Evolutionary conservation across 371 early-diverging fungal genomes (phyloP).

Genomic region (Cladochytrium tenue): DNA sequence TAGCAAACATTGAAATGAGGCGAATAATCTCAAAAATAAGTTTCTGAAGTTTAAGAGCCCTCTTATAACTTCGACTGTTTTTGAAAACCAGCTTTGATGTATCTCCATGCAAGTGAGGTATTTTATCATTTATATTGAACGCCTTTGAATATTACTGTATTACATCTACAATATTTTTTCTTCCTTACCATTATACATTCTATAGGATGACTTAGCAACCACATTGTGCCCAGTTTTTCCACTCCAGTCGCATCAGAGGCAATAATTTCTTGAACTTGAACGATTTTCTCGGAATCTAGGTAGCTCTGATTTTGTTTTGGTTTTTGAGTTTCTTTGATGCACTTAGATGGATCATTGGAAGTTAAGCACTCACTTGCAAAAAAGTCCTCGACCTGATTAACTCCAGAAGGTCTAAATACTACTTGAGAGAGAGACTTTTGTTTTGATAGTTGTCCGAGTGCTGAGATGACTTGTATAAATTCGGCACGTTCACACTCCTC

Average conservation of each 20-base stretch:
- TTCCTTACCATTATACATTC: slow-evolving; percentile 41
- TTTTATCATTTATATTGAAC: slow-evolving; percentile 11
- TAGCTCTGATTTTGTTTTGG: neutral
- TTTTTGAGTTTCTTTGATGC: neutral
- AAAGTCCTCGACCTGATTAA: slow-evolving; percentile 37
- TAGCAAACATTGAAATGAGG: slow-evolving; percentile 34
- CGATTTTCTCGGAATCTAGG: slow-evolving; percentile 20
- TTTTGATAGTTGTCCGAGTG: slow-evolving; percentile 24
- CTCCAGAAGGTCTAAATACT: slow-evolving; percentile 36
- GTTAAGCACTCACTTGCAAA: slow-evolving; percentile 22
- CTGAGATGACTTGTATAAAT: slow-evolving; percentile 39
- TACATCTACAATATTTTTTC: neutral
- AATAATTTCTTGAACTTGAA: slow-evolving; percentile 45
- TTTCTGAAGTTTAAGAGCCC: slow-evolving; percentile 35
- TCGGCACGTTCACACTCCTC: slow-evolving; percentile 51
- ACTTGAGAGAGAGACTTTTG: slow-evolving; percentile 32
- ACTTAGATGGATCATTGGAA: neutral
- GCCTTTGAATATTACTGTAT: slow-evolving; percentile 6
- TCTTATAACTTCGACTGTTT: slow-evolving; percentile 33
- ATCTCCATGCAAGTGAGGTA: slow-evolving; percentile 29
- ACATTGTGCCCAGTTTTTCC: slow-evolving; percentile 43
- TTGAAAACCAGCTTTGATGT: slow-evolving; percentile 26
- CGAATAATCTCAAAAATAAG: slow-evolving; percentile 40
- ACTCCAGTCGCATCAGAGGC: slow-evolving; percentile 18
- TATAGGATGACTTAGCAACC: slow-evolving; percentile 51